Evolutionary conservation across 805 yeast genomes (phyloP), one percentile per base, ranked within the genome.

Genomic region (Ogataea populi-albae): DNA sequence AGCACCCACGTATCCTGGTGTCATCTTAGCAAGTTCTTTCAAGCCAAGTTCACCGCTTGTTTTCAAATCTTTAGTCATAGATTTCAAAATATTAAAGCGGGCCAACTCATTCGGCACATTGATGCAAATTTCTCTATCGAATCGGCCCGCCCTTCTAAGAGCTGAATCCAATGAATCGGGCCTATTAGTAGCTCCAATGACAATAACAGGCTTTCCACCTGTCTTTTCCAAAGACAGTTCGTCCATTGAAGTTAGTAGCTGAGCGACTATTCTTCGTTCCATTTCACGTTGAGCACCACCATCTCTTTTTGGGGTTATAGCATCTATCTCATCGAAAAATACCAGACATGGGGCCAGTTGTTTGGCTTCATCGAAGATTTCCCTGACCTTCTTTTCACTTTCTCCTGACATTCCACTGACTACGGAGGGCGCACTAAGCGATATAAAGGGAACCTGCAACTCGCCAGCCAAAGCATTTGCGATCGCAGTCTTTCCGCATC

Each of bases 391-490:
- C 67, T 93, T 93, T 59, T 93, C 98, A 45, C 91, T 79, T 59
- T 93, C 98, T 27, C 98, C 98, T n/a, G 96, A 86, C 98, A 93
- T 93, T 4, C 98, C 98, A 43, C 96, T 86, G 0, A 93, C 98
- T 6, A 93, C 86, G 2, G 95, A 82, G 1, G 98, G 98, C 0
- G 98, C 98, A 18, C 95, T 84, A 1, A 93, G 72, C 29, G 84
- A 81, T 12, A 93, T 77, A 55, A 93, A 93, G 0, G 98, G 96
- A 0, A 93, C 96, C 48, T 87, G 84, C 21, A 93, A 69, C 54
- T 91, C 96, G 19, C 96, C 96, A 1, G 98, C 98, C 16, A 93
- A 66, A 0, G 98, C 96, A 59, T 88, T 88, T 3, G 98, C 98
- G 35, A 93, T 80, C 27, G 96, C 82, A 0, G 98, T 93, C 54